phyloP scores from a whole-genome alignment of 176 grass and related monocot species.

The Sorghum bicolor region Sorghum_bicolor_NCBIv3 NC_012872.2:7210001-7210500 shows the following conservation, averaged over 20 bases:
- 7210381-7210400: conserved; percentile 23
- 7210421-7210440: neutral
- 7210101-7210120: neutral
- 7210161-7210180: conserved; percentile 7
- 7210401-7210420: conserved; percentile 24
- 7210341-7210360: conserved; percentile 60
- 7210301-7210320: conserved; percentile 69
- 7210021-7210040: conserved; percentile 1
- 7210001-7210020: conserved; percentile 1
- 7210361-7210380: conserved; percentile 65
- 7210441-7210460: neutral
- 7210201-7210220: neutral
- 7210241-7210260: neutral
- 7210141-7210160: neutral
- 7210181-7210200: neutral
- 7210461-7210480: neutral
- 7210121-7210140: neutral
- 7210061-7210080: neutral
- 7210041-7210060: neutral
- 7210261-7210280: neutral
- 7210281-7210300: conserved; percentile 70
- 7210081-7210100: neutral
- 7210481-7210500: neutral
- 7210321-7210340: conserved; percentile 72
- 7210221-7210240: neutral